A percentile compares a stretch with the other conserved stretches of the same genome.
These are phyloP conservation scores for Creolimax fragrantissima DNA, from an alignment of 78 protist species.

Conservation along the genomic window DNA sequence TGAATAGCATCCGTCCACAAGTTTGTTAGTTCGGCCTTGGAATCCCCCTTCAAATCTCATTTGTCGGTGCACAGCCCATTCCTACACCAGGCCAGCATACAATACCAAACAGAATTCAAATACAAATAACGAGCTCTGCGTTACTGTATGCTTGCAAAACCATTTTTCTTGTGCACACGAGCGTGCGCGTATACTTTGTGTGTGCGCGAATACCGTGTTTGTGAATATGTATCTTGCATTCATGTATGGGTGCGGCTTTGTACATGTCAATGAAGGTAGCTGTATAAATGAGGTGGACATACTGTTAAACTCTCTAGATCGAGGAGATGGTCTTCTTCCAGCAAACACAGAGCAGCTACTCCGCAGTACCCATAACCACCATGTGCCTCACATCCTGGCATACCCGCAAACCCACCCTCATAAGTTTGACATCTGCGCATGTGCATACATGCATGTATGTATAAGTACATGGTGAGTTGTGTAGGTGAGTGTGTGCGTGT, in stretches of 20 bases:
- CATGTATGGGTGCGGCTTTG: too few species aligned
- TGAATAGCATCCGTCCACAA: slow-evolving; percentile 94
- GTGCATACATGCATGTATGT: background rate
- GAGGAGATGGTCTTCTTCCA: slow-evolving; percentile 32
- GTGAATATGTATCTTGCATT: too few species aligned
- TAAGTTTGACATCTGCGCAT: slow-evolving; percentile 79
- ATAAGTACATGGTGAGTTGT: background rate
- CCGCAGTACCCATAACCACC: slow-evolving; percentile 98
- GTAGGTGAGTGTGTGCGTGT: background rate
- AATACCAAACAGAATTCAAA: too few species aligned
- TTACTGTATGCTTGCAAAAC: too few species aligned
- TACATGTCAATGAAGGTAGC: too few species aligned
- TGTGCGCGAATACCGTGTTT: too few species aligned
- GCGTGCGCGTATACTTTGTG: too few species aligned
- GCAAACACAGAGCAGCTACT: slow-evolving; percentile 68
- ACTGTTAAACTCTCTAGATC: slow-evolving; percentile 32
- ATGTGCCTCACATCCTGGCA: slow-evolving; percentile 91
- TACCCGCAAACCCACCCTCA: slow-evolving; percentile 93
- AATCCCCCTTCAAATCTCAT: slow-evolving; percentile 87
- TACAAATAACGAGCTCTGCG: too few species aligned
- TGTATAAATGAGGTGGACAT: too few species aligned
- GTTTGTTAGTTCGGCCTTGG: slow-evolving; percentile 92
- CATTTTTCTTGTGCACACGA: too few species aligned
- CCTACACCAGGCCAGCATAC: too few species aligned
- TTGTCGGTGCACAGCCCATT: slow-evolving; percentile 81